phyloP scores from a whole-genome alignment of 1,284 basidiomycete species.

The Boletellus deceptivus region DNA sequence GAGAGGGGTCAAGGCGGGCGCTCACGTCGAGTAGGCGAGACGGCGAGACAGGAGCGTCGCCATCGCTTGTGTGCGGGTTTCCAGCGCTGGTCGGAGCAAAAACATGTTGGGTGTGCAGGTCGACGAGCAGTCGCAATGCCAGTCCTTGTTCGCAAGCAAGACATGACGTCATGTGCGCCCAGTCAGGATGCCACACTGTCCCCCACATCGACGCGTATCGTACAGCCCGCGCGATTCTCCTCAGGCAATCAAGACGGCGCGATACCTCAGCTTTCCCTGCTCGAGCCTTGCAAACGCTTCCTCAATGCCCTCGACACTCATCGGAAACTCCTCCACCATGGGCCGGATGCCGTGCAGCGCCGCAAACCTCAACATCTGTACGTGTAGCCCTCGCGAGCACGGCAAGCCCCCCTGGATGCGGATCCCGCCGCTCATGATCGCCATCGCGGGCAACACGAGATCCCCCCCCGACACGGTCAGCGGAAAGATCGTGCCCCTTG shows the following conservation, averaged over 20 bases:
- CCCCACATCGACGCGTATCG: no score
- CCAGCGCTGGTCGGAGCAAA: conserved; percentile 7
- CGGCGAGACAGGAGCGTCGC: background rate
- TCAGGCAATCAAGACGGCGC: conserved; percentile 32
- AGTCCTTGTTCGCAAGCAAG: no score
- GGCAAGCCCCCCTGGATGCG: conserved; percentile 26
- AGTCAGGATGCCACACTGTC: no score
- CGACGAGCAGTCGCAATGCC: no score
- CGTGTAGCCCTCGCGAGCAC: conserved; percentile 26
- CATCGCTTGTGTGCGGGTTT: background rate
- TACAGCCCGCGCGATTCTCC: no score
- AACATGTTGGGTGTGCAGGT: conserved; percentile 7
- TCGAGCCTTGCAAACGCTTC: conserved; percentile 28
- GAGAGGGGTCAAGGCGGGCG: background rate
- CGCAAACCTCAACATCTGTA: conserved; percentile 31
- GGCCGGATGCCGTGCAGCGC: conserved; percentile 26
- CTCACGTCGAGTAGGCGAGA: conserved; percentile 12
- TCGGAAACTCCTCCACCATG: conserved; percentile 29
- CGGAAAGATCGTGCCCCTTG: conserved; percentile 21
- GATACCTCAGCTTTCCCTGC: conserved; percentile 30
- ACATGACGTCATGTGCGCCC: no score
- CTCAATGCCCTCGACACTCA: conserved; percentile 31
- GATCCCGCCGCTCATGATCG: conserved; percentile 16
- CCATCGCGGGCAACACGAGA: conserved; percentile 17
- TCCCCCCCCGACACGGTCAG: conserved; percentile 24